These are phyloP conservation scores for Pyrenopolyporus hunteri DNA, from an alignment of 495 filamentous ascomycete genomes.

Conservation along the genomic window DNA sequence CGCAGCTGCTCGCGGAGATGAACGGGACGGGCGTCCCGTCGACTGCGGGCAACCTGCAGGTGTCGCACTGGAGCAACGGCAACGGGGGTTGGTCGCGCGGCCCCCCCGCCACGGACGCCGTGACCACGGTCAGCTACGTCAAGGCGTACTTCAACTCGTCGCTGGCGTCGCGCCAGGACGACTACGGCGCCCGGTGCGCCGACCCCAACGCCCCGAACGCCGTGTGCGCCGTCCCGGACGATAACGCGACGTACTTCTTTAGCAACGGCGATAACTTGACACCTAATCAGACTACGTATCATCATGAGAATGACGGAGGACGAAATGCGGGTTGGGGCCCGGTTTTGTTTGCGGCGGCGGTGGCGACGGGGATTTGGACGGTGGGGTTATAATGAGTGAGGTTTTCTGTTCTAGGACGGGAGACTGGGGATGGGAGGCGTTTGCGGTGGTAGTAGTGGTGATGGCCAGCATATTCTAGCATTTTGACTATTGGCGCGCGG, in stretches of 20 bases:
- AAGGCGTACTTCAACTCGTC: constrained; percentile 82
- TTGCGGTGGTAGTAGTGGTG: not conserved
- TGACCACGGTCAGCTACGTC: constrained; percentile 66
- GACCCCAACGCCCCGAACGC: constrained; percentile 46
- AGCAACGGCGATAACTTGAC: constrained; percentile 58
- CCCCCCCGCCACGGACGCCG: constrained; percentile 65
- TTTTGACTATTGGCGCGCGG: not conserved
- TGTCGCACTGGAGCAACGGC: constrained; percentile 83
- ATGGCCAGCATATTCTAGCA: not conserved
- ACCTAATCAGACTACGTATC: constrained; percentile 62
- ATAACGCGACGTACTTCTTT: constrained; percentile 65
- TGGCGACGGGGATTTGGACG: constrained; percentile 32
- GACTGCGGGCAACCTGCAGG: constrained; percentile 64
- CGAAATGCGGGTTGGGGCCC: constrained; percentile 15
- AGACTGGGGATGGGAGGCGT: not conserved
- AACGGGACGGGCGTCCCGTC: constrained; percentile 59
- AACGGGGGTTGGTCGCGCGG: constrained; percentile 70
- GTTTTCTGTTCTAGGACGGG: not conserved
- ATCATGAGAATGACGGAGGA: constrained; percentile 16
- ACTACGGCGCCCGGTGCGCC: constrained; percentile 57
- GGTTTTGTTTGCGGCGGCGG: constrained; percentile 16
- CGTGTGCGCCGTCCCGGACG: constrained; percentile 66
- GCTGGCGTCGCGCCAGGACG: constrained; percentile 45
- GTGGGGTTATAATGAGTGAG: constrained; percentile 15
- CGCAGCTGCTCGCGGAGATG: constrained; percentile 59